phyloP scores from a whole-genome alignment of 148 eudicot species.

The Bassia scoparia region DNA sequence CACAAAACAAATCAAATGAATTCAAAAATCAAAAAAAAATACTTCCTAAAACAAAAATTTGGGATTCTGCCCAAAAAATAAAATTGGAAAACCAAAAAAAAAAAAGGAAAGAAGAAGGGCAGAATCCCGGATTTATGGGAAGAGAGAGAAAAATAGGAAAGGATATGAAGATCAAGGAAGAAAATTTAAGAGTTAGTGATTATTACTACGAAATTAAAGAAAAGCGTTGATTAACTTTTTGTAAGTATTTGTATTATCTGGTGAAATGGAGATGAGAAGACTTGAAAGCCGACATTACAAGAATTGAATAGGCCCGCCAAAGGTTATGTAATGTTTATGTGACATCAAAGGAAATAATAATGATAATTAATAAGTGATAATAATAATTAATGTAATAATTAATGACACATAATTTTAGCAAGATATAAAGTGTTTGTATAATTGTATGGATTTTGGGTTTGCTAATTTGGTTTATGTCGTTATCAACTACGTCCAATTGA shows the following conservation, averaged over 20 bases:
- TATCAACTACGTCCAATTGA: slow-evolving; percentile 13
- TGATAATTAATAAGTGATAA: not conserved
- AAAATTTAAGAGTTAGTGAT: not conserved
- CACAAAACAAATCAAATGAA: not conserved
- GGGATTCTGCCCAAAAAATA: slow-evolving; percentile 7
- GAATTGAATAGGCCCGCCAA: slow-evolving; percentile 27
- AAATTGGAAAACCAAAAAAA: not conserved
- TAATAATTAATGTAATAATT: too few relatives aligned
- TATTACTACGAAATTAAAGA: not conserved
- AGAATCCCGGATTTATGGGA: slow-evolving; percentile 21
- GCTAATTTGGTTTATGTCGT: not conserved
- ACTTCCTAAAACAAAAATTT: not conserved
- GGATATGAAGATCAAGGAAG: not conserved
- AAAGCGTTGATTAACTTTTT: not conserved
- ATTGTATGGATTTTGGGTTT: not conserved
- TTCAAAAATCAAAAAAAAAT: not conserved
- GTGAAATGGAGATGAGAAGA: slow-evolving; percentile 5
- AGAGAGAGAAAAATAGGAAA: slow-evolving; percentile 11
- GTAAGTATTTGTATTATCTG: not conserved
- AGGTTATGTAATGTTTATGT: slow-evolving; percentile 9
- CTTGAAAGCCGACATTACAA: slow-evolving; percentile 22
- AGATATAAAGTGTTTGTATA: too few relatives aligned
- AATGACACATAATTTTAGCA: too few relatives aligned
- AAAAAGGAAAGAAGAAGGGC: not conserved
- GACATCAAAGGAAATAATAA: not conserved